Evolutionary conservation across 495 filamentous ascomycete species (phyloP), one percentile per base, ranked within the genome.

Genomic region (Terfezia boudieri): DNA sequence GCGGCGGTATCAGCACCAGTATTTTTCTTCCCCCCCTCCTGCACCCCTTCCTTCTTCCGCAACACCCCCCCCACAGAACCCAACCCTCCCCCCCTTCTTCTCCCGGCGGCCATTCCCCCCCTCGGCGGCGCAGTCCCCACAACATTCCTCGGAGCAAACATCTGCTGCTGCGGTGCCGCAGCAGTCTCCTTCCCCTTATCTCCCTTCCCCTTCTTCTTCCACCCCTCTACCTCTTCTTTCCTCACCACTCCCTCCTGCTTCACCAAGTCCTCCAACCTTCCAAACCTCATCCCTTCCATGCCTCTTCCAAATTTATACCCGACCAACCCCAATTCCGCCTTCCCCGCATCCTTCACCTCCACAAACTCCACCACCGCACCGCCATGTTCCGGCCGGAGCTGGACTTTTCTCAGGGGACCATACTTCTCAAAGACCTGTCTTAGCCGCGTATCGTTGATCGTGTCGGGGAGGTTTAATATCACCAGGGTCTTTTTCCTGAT

Each of bases 311-410:
- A 80, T 59, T 86, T 81, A 50, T 73, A 66, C 0, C 82, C 81
- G 49, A 92, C 80, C 0, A 95, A 72, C 7, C 72, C 81, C 41
- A 94, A 63, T 0, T 76, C 70, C 0, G 88, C 88, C 65, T 80
- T 82, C 43, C 86, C 86, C 4, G 79, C 81, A 54, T 79, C 73
- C 4, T 77, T 69, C 9, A 81, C 72, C 57, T 83, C 78, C 9
- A 68, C 70, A 62, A 80, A 94, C 63, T 96, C 90, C 48, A 94
- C 72, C 52, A 88, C 80, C 9, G 87, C 90, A n/a, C 90, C 89
- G 58, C 80, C 76, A 56, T 90, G 83, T 52, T 84, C 76, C 2
- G 85, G 85, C 41, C 81, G 78, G 2, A 88, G 72, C 5, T 76
- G 70, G 6, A 76, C 63, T 58, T 86, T 87, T 61, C 81, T 75